A percentile compares a stretch with the other conserved stretches of the same genome.
Conservation (phyloP, 2,329 filamentous ascomycete genomes). For the Ascochyta koolunga region DNA sequence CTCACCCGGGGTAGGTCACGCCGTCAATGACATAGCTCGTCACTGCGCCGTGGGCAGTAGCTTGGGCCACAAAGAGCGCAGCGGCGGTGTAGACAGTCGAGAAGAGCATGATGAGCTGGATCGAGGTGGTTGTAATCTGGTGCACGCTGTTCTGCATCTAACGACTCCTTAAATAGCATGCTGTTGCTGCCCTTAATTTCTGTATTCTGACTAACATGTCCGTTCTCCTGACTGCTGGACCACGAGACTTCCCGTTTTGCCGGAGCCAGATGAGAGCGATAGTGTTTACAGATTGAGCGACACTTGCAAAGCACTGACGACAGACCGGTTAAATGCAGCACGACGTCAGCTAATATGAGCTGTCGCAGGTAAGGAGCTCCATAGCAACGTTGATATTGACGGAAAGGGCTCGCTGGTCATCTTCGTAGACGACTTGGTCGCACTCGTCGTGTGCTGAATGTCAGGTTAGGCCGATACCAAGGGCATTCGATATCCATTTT, state of each 20-base stretch:
- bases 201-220: background rate
- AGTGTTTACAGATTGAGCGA: constrained; percentile 7
- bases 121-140: constrained; percentile 7
- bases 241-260: constrained; percentile 10
- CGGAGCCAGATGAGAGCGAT: constrained; percentile 5
- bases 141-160: background rate
- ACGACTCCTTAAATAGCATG: constrained; percentile 4
- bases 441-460: background rate
- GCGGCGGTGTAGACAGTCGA: constrained; percentile 43
- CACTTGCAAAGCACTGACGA: background rate
- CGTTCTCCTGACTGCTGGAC: background rate
- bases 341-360: constrained; percentile 8
- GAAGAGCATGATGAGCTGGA: constrained; percentile 44
- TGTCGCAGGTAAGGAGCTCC: constrained; percentile 5
- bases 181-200: background rate
- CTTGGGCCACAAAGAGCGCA: constrained; percentile 38
- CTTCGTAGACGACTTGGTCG: background rate
- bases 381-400: background rate
- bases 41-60: constrained; percentile 45
- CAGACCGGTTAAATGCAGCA: constrained; percentile 10
- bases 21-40: constrained; percentile 46
- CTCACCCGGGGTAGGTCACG: constrained; percentile 39
- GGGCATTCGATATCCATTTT: too few species aligned
- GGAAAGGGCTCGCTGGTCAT: background rate
- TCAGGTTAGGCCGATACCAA: background rate